phyloP scores from a whole-genome alignment of 331 rosid species.

The Cydonia oblonga region DNA sequence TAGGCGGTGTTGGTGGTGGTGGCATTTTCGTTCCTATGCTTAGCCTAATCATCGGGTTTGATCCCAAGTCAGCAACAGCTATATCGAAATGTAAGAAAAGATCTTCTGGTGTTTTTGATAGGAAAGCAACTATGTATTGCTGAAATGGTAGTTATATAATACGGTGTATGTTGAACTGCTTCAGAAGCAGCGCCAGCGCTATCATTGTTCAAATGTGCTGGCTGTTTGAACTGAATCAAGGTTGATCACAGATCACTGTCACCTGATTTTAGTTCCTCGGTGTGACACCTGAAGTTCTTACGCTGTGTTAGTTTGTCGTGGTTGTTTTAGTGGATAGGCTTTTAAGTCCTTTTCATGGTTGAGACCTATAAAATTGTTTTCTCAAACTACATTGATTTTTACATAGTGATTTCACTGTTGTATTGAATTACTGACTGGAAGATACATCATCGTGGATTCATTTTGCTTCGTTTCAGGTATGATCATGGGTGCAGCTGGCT shows the following conservation, averaged over 20 bases:
- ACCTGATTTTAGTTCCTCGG: neutral
- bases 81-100: constrained; percentile 73
- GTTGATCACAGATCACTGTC: neutral
- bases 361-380: neutral
- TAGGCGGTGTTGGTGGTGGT: constrained; percentile 97
- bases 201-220: neutral
- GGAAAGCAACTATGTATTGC: neutral
- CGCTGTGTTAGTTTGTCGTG: neutral
- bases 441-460: neutral
- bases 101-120: neutral
- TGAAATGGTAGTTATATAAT: neutral
- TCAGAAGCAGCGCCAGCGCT: neutral
- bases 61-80: constrained; percentile 82
- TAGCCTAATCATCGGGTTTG: constrained; percentile 71
- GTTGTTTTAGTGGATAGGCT: neutral
- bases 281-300: neutral
- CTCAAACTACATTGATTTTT: neutral
- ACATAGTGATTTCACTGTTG: neutral
- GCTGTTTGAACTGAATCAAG: neutral
- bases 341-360: neutral
- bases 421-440: neutral
- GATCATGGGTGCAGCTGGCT: constrained; percentile 92
- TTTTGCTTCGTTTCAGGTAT: constrained; percentile 44
- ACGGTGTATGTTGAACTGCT: neutral
- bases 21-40: constrained; percentile 98